Percentiles rank a stretch among this genome's conserved stretches.
Conservation (phyloP, 768 basidiomycete species). For the Mycena rebaudengoi region DNA sequence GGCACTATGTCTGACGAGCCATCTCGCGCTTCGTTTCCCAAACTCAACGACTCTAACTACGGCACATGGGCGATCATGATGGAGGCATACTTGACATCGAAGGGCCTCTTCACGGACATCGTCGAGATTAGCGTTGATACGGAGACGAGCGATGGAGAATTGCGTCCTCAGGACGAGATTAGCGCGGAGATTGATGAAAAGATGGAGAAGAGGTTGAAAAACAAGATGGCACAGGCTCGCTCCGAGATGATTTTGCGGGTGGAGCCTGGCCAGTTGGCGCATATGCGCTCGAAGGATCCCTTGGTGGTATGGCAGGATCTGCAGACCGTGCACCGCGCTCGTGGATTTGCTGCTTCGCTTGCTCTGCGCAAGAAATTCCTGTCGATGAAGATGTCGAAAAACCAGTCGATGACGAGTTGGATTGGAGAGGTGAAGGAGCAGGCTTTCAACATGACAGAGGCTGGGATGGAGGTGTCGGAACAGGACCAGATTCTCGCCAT, state of each 20-base stretch:
- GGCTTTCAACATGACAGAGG: constrained; percentile 26
- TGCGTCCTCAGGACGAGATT: not conserved
- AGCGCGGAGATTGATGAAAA: not conserved
- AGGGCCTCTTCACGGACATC: not conserved
- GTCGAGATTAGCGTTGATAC: not conserved
- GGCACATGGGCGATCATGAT: not conserved
- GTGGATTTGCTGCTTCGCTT: constrained; percentile 36
- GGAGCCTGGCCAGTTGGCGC: constrained; percentile 18
- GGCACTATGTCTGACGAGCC: no score
- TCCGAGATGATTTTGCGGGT: not conserved
- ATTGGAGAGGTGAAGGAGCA: constrained; percentile 31
- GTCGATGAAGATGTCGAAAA: constrained; percentile 27
- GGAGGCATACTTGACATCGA: not conserved
- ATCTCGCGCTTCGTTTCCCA: no score
- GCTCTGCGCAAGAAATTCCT: constrained; percentile 30
- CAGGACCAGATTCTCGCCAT: constrained; percentile 39
- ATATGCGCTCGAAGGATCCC: constrained; percentile 27
- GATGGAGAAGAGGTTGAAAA: not conserved
- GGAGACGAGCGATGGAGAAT: not conserved
- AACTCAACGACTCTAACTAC: not conserved
- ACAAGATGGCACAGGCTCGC: not conserved
- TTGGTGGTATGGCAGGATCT: constrained; percentile 35
- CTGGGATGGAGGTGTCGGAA: constrained; percentile 30
- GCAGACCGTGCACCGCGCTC: constrained; percentile 32
- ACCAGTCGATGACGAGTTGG: constrained; percentile 33